Base-by-base conservation (phyloP, 2,329 filamentous ascomycete species). In the Aspergillus flavus region DNA sequence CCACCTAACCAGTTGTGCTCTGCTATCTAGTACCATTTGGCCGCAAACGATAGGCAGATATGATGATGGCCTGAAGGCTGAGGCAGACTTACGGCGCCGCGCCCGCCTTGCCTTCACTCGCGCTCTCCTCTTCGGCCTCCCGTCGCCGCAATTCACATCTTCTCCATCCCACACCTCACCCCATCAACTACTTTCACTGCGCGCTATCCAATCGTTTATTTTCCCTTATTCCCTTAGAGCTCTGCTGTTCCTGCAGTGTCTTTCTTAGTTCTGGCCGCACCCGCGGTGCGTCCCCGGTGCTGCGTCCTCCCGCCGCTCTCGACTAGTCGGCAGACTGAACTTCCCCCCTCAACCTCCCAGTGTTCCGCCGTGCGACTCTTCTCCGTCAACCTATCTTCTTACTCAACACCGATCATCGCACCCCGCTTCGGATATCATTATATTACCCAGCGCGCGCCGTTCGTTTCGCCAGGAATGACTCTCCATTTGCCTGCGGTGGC, bases 381-480 rank as follows among this genome's bases (percentile, higher is more conserved):
- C 64, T 66, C 66, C 57, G 58, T 69, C 65, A 64, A 62, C 66
- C 66, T 66, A 64, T 66, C 61, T 72, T 70, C 68, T 70, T 61
- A 64, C 58, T 61, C 59, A 48, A 64, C 64, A 52, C 60, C 58
- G 61, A 59, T 64, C 66, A 67, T 60, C 63, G 58, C 63, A 68
- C 72, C 64, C 61, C 62, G 61, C 52, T 61, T 62, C 64, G 45
- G 55, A 32, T 62, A 64, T 30, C 61, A 64, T 71, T 68, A 67
- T 64, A 66, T 71, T 70, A 66, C 58, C 62, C 48, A 63, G 57
- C 46, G 63, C 71, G 71, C 72, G 71, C 66, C 71, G 62, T 67
- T 61, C 59, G 68, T 67, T 65, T 64, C 67, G 69, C 71, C 74
- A 76, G 78, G 77, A 77, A 80, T 80, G 78, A 78, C 74, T 75